Base-by-base conservation (phyloP, 495 filamentous ascomycete species). In the Penicillium bialowiezense region DNA sequence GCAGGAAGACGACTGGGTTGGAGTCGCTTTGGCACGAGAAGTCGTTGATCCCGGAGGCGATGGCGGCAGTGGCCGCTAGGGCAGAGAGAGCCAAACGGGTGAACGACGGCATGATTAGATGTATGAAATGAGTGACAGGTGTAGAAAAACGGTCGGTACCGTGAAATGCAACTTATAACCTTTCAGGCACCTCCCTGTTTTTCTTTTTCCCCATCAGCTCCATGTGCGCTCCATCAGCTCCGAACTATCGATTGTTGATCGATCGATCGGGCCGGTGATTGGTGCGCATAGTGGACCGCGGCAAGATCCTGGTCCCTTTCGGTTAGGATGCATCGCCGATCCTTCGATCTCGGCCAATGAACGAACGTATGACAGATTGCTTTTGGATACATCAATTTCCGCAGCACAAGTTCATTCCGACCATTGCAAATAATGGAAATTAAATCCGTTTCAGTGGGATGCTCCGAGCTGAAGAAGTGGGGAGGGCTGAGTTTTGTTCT, bases 1-100 rank as follows among this genome's bases (percentile, higher is more conserved):
- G 78, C 1, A 81, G 71, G 42, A 77, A 55, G 13, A 81, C 57
- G 21, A 81, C 63, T 3, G 78, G 78, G 51, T 78, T 78, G 19
- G 41, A 49, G 40, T 59, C 56, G 57, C 60, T 63, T 24, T 53
- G 51, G 58, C 72, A 75, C 56, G 62, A 49, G 57, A 66, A 75
- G 48, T 75, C 68, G 52, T 75, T 75, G 53, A 65, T 64, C 15
- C 40, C 53, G 31, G 51, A 37, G 5, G 59, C 67, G 20, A 53
- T 19, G 20, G 50, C 58, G 12, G 60, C 37, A 13, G 62, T 39
- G 23, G 52, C 50, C 19, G 51, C 35, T 7, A 68, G 50, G 40
- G 38, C 35, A 7, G 58, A 43, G 35, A 45, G 34, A 10, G 54
- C 41, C 2, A 54, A 14, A 17, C 34, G 41, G 29, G 45, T 52